Evolutionary conservation across 1,284 basidiomycete genomes (phyloP).

Genomic region (Rugosomyces carneus): DNA sequence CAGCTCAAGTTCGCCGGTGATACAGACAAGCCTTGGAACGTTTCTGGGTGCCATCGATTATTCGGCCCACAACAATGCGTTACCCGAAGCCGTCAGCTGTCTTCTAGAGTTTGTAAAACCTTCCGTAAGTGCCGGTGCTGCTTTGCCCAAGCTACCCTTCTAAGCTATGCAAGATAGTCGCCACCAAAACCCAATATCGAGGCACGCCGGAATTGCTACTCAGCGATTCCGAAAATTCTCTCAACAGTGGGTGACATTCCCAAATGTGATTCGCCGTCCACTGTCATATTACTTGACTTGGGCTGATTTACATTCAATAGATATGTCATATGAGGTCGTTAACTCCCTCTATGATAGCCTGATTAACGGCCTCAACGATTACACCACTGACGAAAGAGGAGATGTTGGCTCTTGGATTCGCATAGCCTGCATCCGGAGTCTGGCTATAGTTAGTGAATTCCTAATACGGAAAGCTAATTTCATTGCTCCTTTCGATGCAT

Average conservation of each 20-base stretch:
- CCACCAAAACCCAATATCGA: conserved; percentile 32
- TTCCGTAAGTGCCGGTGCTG: conserved; percentile 33
- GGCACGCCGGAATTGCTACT: conserved; percentile 48
- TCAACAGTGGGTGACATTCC: conserved; percentile 38
- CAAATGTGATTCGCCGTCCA: conserved; percentile 30
- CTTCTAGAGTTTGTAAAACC: conserved; percentile 54
- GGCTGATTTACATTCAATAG: conserved; percentile 26
- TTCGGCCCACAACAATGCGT: conserved; percentile 41
- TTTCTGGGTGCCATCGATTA: conserved; percentile 76
- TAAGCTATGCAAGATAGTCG: conserved; percentile 25
- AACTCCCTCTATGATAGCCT: conserved; percentile 46
- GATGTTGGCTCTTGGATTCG: conserved; percentile 98
- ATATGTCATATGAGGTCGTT: conserved; percentile 38
- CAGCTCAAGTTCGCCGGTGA: conserved; percentile 41
- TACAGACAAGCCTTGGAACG: conserved; percentile 75
- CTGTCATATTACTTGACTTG: not conserved
- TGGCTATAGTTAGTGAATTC: conserved; percentile 44
- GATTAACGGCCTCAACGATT: conserved; percentile 75
- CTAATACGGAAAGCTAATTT: conserved; percentile 37
- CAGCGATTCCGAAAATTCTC: conserved; percentile 59
- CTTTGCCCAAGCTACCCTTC: conserved; percentile 13
- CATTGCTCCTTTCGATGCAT: conserved; percentile 42
- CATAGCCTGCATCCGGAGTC: conserved; percentile 62
- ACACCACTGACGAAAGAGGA: conserved; percentile 89
- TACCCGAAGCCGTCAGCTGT: conserved; percentile 49